A percentile compares a stretch with the other conserved stretches of the same genome.
phyloP scores from a whole-genome alignment of 1,139 yeast species.

The Hansenula sp. region DNA sequence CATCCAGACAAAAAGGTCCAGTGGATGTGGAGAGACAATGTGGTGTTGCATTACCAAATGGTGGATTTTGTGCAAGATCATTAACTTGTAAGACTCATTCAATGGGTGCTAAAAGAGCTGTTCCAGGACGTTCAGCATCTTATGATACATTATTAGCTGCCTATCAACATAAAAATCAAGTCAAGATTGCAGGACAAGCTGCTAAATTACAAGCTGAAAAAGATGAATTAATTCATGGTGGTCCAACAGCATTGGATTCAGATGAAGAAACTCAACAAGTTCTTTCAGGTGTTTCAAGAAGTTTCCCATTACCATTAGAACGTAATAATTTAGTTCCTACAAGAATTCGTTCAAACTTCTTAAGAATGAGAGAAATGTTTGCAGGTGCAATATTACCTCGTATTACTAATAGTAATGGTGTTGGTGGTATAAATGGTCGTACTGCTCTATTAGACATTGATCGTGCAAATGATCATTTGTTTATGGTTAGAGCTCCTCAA shows the following conservation, averaged over 20 bases:
- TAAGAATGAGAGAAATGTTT: constrained; percentile 81
- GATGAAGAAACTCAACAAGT: constrained; percentile 95
- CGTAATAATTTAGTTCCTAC: constrained; percentile 68
- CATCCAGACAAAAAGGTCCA: constrained; percentile 68
- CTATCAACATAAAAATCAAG: constrained; percentile 89
- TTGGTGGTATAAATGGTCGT: constrained; percentile 70
- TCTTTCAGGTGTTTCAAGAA: constrained; percentile 81
- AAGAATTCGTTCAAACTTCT: constrained; percentile 62
- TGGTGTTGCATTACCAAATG: constrained; percentile 90
- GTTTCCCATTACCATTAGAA: constrained; percentile 80
- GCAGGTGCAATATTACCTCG: constrained; percentile 64
- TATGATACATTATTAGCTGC: constrained; percentile 85
- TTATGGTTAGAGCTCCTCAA: constrained; percentile 65
- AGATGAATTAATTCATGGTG: constrained; percentile 38
- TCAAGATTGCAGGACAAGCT: constrained; percentile 78
- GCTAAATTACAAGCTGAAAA: constrained; percentile 56
- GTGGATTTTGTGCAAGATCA: constrained; percentile 92
- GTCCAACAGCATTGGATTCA: constrained; percentile 45
- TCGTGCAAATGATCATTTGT: constrained; percentile 48
- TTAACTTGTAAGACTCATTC: constrained; percentile 96
- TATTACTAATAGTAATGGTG: constrained; percentile 25
- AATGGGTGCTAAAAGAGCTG: constrained; percentile 97
- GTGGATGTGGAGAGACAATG: constrained; percentile 95
- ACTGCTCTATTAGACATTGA: constrained; percentile 73
- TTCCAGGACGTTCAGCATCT: constrained; percentile 87